Percentiles rank a stretch among this genome's conserved stretches.
phyloP scores from a whole-genome alignment of 441 rosid species.

The Pelargonium cotyledonis region DNA sequence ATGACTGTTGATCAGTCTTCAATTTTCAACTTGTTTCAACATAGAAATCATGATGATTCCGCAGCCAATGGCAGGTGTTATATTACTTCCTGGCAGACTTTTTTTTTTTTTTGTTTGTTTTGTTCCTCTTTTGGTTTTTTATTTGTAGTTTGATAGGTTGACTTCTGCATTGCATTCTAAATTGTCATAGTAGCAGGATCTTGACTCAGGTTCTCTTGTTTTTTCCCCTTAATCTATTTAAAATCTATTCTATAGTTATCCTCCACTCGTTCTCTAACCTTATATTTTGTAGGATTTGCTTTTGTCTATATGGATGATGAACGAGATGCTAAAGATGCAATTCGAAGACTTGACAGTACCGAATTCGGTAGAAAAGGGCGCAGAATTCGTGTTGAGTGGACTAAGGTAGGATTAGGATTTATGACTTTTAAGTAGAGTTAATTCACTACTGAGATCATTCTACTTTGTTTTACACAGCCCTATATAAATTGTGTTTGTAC shows the following conservation, averaged over 20 bases:
- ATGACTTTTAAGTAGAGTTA: background rate
- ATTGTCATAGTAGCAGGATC: background rate
- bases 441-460: background rate
- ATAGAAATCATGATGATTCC: conserved; percentile 22
- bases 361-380: conserved; percentile 95
- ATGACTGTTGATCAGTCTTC: conserved; percentile 23
- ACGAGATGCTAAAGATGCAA: conserved; percentile 96
- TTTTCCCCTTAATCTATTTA: background rate
- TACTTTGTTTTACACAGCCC: background rate
- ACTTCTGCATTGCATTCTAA: background rate
- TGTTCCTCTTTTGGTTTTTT: background rate
- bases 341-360: conserved; percentile 70
- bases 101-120: background rate
- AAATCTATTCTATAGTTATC: background rate
- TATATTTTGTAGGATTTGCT: conserved; percentile 57
- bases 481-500: background rate
- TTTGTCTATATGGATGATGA: conserved; percentile 95
- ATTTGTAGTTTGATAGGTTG: conserved; percentile 1
- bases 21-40: conserved; percentile 26
- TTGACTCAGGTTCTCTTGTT: background rate
- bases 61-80: conserved; percentile 26
- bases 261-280: background rate
- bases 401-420: conserved; percentile 43
- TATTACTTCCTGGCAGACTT: conserved; percentile 20
- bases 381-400: conserved; percentile 95